phyloP scores from a whole-genome alignment of 345 rosid genomes.

The Passiflora organensis region DNA sequence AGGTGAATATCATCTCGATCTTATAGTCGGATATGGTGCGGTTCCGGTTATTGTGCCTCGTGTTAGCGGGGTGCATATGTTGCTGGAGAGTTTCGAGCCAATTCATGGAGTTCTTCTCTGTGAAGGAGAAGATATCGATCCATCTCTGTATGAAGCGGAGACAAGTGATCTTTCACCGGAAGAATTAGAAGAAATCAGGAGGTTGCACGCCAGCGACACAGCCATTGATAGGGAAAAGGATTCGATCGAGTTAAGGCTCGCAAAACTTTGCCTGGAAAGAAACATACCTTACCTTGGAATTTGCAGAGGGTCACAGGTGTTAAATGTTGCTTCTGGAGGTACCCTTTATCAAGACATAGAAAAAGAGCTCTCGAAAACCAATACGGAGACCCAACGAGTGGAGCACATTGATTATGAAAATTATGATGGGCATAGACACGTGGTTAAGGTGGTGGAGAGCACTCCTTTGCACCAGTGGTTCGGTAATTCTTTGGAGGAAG shows the following conservation, averaged over 20 bases:
- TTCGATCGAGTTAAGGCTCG: conserved; percentile 66
- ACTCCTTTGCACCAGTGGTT: conserved; percentile 73
- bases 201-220: conserved; percentile 60
- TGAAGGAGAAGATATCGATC: conserved; percentile 92
- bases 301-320: conserved; percentile 77
- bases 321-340: conserved; percentile 86
- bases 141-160: conserved; percentile 59
- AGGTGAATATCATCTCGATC: conserved; percentile 95
- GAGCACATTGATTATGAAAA: conserved; percentile 66
- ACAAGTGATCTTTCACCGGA: conserved; percentile 42
- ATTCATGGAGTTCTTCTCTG: conserved; percentile 92
- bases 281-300: conserved; percentile 83
- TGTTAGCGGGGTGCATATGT: conserved; percentile 65
- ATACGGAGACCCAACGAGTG: conserved; percentile 24
- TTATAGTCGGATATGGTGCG: conserved; percentile 68
- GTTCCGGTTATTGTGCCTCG: conserved; percentile 83
- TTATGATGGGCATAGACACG: conserved; percentile 77
- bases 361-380: conserved; percentile 41
- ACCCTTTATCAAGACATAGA: conserved; percentile 69
- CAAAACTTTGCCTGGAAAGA: conserved; percentile 72
- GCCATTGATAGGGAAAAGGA: conserved; percentile 76
- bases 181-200: conserved; percentile 66
- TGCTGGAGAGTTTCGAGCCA: conserved; percentile 77
- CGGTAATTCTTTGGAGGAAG: conserved; percentile 47
- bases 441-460: conserved; percentile 42